Evolutionary conservation across 345 rosid species (phyloP).

Genomic region (Salix koriyanagi): DNA sequence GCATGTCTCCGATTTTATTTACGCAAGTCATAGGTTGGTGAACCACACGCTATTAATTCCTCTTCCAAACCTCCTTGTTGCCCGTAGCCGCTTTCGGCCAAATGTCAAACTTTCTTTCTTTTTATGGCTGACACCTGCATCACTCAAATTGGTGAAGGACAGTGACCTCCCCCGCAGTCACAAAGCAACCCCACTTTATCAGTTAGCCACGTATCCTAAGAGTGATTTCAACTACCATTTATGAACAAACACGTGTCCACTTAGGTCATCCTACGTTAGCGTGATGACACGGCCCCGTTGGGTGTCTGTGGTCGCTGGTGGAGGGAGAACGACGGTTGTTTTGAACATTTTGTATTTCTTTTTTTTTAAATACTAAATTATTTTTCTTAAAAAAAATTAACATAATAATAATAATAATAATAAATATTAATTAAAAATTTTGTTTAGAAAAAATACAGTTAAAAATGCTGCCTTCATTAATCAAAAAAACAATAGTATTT

Average conservation of each 20-base stretch:
- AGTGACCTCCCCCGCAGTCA: neutral
- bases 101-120: constrained; percentile 11
- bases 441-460: too few species aligned
- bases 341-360: too few species aligned
- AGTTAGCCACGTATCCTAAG: neutral
- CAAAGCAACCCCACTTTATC: neutral
- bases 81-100: neutral
- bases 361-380: too few species aligned
- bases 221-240: neutral
- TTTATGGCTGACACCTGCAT: constrained; percentile 6
- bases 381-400: too few species aligned
- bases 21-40: constrained; percentile 23
- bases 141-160: neutral
- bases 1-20: too few species aligned
- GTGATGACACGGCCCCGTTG: neutral
- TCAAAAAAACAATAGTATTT: neutral
- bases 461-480: too few species aligned
- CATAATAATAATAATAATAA: too few species aligned
- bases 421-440: too few species aligned
- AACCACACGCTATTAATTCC: constrained; percentile 9
- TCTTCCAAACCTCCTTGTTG: neutral
- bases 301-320: neutral
- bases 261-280: neutral
- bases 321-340: too few species aligned
- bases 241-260: neutral